phyloP scores from a whole-genome alignment of 768 basidiomycete genomes.

The Boletus tylopilopsis region DNA sequence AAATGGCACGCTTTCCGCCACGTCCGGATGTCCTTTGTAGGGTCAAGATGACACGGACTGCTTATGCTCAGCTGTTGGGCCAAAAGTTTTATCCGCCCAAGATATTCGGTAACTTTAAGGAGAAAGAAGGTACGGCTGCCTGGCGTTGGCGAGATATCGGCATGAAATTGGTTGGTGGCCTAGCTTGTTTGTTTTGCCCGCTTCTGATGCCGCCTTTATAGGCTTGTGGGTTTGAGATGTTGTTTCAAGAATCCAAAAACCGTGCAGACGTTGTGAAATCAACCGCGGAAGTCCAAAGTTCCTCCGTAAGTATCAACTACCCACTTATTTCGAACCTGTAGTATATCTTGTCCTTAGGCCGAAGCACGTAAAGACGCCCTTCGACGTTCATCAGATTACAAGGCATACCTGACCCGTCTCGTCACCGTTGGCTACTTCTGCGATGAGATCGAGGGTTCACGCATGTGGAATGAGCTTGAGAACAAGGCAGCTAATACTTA shows the following conservation, averaged over 20 bases:
- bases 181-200: not conserved
- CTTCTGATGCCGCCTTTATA: slow-evolving; percentile 28
- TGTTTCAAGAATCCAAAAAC: slow-evolving; percentile 80
- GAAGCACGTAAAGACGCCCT: slow-evolving; percentile 67
- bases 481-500: slow-evolving; percentile 65
- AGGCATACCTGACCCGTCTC: slow-evolving; percentile 67
- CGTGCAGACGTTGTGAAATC: slow-evolving; percentile 39
- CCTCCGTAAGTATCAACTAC: slow-evolving; percentile 43
- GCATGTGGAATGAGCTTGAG: slow-evolving; percentile 72
- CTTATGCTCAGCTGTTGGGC: slow-evolving; percentile 89
- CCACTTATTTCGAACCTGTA: not conserved
- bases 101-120: slow-evolving; percentile 74
- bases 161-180: slow-evolving; percentile 77
- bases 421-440: slow-evolving; percentile 70
- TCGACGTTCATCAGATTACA: slow-evolving; percentile 63
- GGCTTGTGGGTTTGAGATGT: slow-evolving; percentile 96
- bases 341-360: slow-evolving; percentile 34
- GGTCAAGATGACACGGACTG: slow-evolving; percentile 80
- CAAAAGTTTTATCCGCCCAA: slow-evolving; percentile 93
- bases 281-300: slow-evolving; percentile 35
- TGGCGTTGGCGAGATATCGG: slow-evolving; percentile 83
- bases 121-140: slow-evolving; percentile 58
- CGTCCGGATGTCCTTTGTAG: slow-evolving; percentile 54
- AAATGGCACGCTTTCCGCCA: slow-evolving; percentile 89
- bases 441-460: slow-evolving; percentile 72